Percentiles rank a stretch among this genome's conserved stretches.
phyloP scores from a whole-genome alignment of 495 filamentous ascomycete genomes.

The Podospora fimiseda region DNA sequence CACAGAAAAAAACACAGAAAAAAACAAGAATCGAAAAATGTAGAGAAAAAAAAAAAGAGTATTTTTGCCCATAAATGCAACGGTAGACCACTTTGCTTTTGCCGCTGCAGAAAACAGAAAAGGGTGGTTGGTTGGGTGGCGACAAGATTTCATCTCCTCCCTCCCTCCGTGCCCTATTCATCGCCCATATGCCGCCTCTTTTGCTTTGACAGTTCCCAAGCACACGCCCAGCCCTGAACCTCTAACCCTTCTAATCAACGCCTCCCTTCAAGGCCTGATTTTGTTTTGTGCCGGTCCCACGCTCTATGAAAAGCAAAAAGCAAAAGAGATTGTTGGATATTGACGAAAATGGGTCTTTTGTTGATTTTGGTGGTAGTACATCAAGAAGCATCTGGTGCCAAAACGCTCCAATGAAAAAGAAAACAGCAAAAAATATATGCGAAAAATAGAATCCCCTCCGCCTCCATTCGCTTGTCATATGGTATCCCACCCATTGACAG shows the following conservation, averaged over 20 bases:
- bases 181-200: too few relatives aligned
- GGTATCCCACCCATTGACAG: background rate
- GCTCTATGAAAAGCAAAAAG: background rate
- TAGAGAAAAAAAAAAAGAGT: too few relatives aligned
- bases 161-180: background rate
- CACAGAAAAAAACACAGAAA: background rate
- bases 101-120: background rate
- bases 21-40: background rate
- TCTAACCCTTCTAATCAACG: too few relatives aligned
- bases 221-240: too few relatives aligned
- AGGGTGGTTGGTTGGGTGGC: background rate
- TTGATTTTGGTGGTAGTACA: background rate
- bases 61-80: background rate
- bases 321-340: background rate
- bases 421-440: conserved; percentile 1
- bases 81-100: background rate
- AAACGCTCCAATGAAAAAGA: conserved; percentile 1
- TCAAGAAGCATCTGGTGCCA: background rate
- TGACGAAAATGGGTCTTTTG: background rate
- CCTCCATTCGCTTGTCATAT: background rate
- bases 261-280: too few relatives aligned
- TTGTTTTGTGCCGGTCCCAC: background rate
- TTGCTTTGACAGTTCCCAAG: too few relatives aligned
- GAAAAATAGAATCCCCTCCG: background rate
- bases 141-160: too few relatives aligned